A percentile compares a stretch with the other conserved stretches of the same genome.
Conservation (phyloP, 441 rosid genomes). For the Bruguiera hainesii region DNA sequence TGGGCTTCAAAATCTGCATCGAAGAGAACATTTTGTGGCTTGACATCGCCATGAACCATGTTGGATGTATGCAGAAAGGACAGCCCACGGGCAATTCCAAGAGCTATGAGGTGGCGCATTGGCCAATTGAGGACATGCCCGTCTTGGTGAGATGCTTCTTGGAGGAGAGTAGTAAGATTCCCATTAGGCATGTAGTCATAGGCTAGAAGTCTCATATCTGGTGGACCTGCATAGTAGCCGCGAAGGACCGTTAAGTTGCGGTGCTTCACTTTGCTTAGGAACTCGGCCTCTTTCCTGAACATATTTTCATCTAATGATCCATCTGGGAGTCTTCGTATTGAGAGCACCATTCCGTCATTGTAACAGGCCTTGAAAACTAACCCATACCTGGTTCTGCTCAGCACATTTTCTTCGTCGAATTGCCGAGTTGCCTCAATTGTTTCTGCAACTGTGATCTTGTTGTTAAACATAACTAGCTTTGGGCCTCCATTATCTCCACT, state of each 20-base stretch:
- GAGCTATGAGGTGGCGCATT: conserved; percentile 95
- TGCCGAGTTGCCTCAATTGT: conserved; percentile 86
- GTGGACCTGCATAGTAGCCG: conserved; percentile 85
- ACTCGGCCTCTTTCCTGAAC: conserved; percentile 86
- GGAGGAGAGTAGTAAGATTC: conserved; percentile 85
- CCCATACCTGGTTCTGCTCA: conserved; percentile 76
- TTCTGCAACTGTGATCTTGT: conserved; percentile 86
- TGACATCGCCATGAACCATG: conserved; percentile 81
- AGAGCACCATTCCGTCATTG: conserved; percentile 90
- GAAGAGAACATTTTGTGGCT: conserved; percentile 82
- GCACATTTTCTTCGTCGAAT: conserved; percentile 92
- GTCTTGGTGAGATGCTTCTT: conserved; percentile 96
- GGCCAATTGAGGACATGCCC: conserved; percentile 99
- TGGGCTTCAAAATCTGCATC: conserved; percentile 71
- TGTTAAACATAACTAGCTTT: conserved; percentile 89
- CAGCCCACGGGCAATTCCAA: conserved; percentile 86
- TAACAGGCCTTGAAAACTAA: conserved; percentile 83
- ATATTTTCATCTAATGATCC: conserved; percentile 67
- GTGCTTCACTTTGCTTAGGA: conserved; percentile 80
- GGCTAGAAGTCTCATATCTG: conserved; percentile 75
- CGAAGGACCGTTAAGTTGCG: conserved; percentile 83
- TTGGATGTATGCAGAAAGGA: conserved; percentile 83
- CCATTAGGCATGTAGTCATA: conserved; percentile 99
- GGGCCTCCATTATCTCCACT: conserved; percentile 90
- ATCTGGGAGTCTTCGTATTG: conserved; percentile 69